Conservation (phyloP, 176 grass and related monocot genomes). For the Zizania latifolia region DNA sequence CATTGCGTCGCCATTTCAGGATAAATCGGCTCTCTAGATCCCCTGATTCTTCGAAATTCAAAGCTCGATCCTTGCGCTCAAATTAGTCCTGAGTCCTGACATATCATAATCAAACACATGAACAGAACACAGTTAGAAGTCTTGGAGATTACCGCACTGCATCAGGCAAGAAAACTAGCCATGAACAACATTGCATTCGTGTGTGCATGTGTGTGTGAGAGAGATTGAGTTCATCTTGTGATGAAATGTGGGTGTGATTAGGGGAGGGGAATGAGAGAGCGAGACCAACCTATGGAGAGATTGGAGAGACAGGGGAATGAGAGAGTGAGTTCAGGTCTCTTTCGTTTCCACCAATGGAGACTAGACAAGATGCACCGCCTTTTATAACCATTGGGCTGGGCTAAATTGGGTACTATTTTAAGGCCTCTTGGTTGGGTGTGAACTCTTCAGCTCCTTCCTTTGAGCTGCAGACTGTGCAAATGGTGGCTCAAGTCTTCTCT, state of each 20-base stretch:
- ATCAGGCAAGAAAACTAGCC: neutral
- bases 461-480: slow-evolving; percentile 41
- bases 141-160: neutral
- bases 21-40: neutral
- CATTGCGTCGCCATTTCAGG: slow-evolving; percentile 56
- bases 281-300: slow-evolving; percentile 48
- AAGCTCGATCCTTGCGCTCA: neutral
- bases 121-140: neutral
- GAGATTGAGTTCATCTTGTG: neutral
- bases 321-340: slow-evolving; percentile 42
- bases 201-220: neutral
- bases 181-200: too few relatives aligned
- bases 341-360: slow-evolving; percentile 32
- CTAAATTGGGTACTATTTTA: slow-evolving; percentile 21
- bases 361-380: slow-evolving; percentile 18
- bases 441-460: neutral
- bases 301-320: neutral
- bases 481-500: slow-evolving; percentile 39
- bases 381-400: slow-evolving; percentile 25
- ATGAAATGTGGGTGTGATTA: neutral
- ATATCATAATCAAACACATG: neutral
- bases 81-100: slow-evolving; percentile 29
- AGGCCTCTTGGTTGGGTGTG: slow-evolving; percentile 41
- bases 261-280: neutral
- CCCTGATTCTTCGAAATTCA: neutral